Evolutionary conservation across 2,329 filamentous ascomycete genomes (phyloP), one percentile per base, ranked within the genome.

Genomic region (Paramyrothecium roridum): DNA sequence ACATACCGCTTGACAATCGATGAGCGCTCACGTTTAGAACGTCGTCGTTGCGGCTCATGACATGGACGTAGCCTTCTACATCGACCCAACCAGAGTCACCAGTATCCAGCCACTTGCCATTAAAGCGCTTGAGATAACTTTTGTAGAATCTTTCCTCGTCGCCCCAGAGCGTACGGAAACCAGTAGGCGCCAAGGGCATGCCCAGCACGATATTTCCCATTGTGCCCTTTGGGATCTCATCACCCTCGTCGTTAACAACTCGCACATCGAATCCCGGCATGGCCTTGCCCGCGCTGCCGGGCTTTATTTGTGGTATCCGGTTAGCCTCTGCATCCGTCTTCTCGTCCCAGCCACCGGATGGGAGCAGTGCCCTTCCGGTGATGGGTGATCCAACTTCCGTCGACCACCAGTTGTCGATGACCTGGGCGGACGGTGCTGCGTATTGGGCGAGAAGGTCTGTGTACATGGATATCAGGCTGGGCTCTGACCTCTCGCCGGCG

Each of bases 1-100:
- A 80, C 64, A n/a, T 77, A 89, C 89, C 91, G 12, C 92, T 96
- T 59, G 89, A 93, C 58, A 97, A 87, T 16, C 93, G 84, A 75
- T 97, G 93, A 6, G 93, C 92, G 45, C 92, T 93, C n/a, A 96
- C 93, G 67, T 97, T 97, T 67, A 97, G 92, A 57, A 97, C 88
- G 70, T 97, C 93, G 74, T 97, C 93, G 33, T 77, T 80, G 45
- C 84, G 74, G 45, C 81, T 81, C 84, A 87, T 86, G 61, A 87
- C 83, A 60, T 83, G 80, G 45, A 87, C 79, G 63, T 86, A 86
- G 4, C 84, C 84, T 45, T 93, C 87, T 16, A 81, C 70, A 67
- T 97, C 93, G 55, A 97, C 85, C 78, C 92, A 86, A 0, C 93
- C 93, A 1, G 91, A 89, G 68, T 98, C 93, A 2, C 93, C 93